These are phyloP conservation scores for Puya raimondii DNA, from an alignment of 176 grass and related monocot genomes.

Conservation along the genomic window DNA sequence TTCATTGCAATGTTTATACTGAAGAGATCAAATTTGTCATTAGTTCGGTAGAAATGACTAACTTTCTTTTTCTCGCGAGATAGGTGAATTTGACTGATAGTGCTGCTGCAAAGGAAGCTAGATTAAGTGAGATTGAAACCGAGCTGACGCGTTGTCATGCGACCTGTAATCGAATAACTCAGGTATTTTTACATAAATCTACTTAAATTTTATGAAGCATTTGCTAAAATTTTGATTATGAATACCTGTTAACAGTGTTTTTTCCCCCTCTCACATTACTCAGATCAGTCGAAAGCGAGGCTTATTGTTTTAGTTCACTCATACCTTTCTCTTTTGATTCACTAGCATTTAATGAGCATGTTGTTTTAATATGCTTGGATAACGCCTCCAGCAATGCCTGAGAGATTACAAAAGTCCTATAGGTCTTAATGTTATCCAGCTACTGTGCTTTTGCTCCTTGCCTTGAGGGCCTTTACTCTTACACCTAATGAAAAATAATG, in stretches of 20 bases:
- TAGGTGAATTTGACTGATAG: conserved; percentile 69
- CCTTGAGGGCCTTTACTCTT: no score
- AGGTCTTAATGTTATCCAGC: background rate
- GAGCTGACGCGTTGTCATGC: conserved; percentile 59
- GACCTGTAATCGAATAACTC: conserved; percentile 60
- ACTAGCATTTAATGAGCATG: no score
- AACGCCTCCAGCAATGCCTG: no score
- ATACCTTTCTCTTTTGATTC: no score
- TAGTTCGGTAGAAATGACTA: background rate
- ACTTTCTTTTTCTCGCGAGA: conserved; percentile 12
- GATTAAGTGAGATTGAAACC: conserved; percentile 58
- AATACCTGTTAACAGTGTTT: no score
- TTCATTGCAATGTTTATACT: no score
- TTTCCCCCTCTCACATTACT: no score
- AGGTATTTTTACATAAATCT: conserved; percentile 38
- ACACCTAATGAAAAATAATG: background rate
- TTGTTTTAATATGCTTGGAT: no score
- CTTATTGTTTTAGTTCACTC: no score
- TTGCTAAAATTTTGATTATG: background rate
- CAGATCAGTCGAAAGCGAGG: no score
- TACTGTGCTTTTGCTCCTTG: no score
- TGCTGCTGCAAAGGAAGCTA: conserved; percentile 55
- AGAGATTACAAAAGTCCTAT: background rate
- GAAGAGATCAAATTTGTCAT: background rate
- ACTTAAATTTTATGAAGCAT: background rate